These are phyloP conservation scores for Naumovozyma baii DNA, from an alignment of 805 yeast species.

Conservation along the genomic window DNA sequence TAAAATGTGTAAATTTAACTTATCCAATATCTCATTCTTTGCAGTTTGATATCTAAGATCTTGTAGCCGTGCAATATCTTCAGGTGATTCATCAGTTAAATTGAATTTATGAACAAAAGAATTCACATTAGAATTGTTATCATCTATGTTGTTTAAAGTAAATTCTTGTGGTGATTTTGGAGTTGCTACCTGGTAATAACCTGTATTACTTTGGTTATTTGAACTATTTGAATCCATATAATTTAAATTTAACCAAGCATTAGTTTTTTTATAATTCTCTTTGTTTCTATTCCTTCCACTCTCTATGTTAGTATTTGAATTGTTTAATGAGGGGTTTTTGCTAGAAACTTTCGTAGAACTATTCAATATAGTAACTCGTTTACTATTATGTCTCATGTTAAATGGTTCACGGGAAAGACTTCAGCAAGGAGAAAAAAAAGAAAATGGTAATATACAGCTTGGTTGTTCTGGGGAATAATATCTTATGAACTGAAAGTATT, in stretches of 20 bases:
- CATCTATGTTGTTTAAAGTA: conserved; percentile 19
- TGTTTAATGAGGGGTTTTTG: background rate
- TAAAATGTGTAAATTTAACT: conserved; percentile 50
- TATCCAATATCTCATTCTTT: conserved; percentile 32
- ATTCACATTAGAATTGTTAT: conserved; percentile 1
- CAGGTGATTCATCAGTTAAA: background rate
- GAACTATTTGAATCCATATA: background rate
- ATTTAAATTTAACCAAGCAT: background rate
- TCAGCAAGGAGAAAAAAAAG: background rate
- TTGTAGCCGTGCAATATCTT: background rate
- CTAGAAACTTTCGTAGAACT: background rate
- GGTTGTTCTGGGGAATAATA: background rate
- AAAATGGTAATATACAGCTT: background rate
- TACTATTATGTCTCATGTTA: background rate
- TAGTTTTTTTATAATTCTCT: background rate
- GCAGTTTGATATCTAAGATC: conserved; percentile 23
- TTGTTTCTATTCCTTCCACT: background rate
- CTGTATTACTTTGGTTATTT: conserved; percentile 2
- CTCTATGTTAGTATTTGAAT: background rate
- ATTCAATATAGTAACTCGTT: background rate
- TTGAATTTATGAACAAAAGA: background rate
- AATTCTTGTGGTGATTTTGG: conserved; percentile 37
- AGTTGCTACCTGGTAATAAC: conserved; percentile 33
- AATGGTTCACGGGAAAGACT: background rate
- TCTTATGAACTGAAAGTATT: background rate